Percentiles rank a stretch among this genome's conserved stretches.
Evolutionary conservation across 116 monocot genomes (phyloP).

Genomic region (Iris pallida): DNA sequence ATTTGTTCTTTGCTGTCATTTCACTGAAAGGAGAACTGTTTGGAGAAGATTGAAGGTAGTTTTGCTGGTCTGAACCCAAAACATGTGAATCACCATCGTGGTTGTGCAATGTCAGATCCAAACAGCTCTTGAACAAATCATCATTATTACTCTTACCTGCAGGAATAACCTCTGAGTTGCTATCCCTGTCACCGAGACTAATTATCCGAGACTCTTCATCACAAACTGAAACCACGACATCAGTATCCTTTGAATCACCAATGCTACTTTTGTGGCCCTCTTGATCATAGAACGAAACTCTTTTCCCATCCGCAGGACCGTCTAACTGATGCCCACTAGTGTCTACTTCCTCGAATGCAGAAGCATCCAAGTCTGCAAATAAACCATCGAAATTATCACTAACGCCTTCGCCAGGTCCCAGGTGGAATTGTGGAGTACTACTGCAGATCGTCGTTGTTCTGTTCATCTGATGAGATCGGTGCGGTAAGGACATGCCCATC

Average conservation of each 20-base stretch:
- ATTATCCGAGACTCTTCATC: constrained; percentile 9
- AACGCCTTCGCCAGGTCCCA: constrained; percentile 73
- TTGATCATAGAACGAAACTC: constrained; percentile 10
- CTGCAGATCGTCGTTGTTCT: constrained; percentile 42
- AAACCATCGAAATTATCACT: constrained; percentile 38
- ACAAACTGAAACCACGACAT: constrained; percentile 2
- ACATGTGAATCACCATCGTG: constrained; percentile 22
- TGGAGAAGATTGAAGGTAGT: constrained; percentile 12
- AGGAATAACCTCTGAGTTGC: constrained; percentile 13
- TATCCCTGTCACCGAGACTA: constrained; percentile 4
- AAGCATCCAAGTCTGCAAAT: constrained; percentile 42
- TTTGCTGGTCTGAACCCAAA: constrained; percentile 7
- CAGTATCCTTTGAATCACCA: constrained; percentile 11
- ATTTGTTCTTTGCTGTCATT: constrained; percentile 5
- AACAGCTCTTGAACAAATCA: constrained; percentile 67
- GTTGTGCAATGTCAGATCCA: constrained; percentile 39
- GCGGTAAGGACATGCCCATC: constrained; percentile 87
- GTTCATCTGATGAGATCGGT: constrained; percentile 59
- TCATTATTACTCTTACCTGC: constrained; percentile 21
- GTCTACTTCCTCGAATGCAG: constrained; percentile 15
- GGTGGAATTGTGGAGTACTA: constrained; percentile 70
- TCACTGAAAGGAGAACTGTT: constrained; percentile 16
- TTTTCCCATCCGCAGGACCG: constrained; percentile 2
- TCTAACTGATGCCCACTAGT: constrained; percentile 13
- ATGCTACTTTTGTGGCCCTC: constrained; percentile 4